Base-by-base conservation (phyloP, 2,329 filamentous ascomycete genomes). In the Pseudogymnoascus sp. region DNA sequence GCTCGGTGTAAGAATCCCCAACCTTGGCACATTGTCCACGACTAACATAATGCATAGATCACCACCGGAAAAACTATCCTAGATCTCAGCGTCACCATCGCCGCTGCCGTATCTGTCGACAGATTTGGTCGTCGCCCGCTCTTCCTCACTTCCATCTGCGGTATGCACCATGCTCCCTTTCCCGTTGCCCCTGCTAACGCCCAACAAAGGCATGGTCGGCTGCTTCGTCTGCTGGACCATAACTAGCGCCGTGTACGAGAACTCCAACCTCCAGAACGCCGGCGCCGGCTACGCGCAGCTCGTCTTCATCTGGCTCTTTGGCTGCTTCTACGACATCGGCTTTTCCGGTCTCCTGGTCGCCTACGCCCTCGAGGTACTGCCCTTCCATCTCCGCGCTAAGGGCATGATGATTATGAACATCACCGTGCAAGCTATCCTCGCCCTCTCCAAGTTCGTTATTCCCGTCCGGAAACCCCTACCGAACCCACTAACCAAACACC, bases 321-420 rank as follows among this genome's bases (percentile, higher is more conserved):
- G 73, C 38, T 73, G 80, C 63, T 79, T 82, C 69, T 84, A 85
- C 75, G 76, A 79, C 37, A 75, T 84, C 65, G 82, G 81, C 21
- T 85, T 80, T 80, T 84, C 82, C 25, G 81, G 82, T 64, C 77
- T 85, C 38, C 77, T 84, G n/a, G 77, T 84, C 66, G 80, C 79
- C 62, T 86, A 82, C 69, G 73, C 78, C 42, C 77, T 82, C 63
- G 80, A 82, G 72, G 77, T 82, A 65, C 74, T 82, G 63, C 80
- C 79, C 4, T 82, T 80, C 75, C 77, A 77, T 69, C 75, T 82
- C n/a, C 67, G 71, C 65, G 72, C 72, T 8, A 69, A 67, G 64
- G 67, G 66, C 49, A 61, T 84, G 80, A 83, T 82, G 77, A 77
- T 86, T 66, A 83, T 86, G 80, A 86, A 86, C 71, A 80, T 86